Conservation (phyloP, 768 basidiomycete species). For the Boletus coccyginus region DNA sequence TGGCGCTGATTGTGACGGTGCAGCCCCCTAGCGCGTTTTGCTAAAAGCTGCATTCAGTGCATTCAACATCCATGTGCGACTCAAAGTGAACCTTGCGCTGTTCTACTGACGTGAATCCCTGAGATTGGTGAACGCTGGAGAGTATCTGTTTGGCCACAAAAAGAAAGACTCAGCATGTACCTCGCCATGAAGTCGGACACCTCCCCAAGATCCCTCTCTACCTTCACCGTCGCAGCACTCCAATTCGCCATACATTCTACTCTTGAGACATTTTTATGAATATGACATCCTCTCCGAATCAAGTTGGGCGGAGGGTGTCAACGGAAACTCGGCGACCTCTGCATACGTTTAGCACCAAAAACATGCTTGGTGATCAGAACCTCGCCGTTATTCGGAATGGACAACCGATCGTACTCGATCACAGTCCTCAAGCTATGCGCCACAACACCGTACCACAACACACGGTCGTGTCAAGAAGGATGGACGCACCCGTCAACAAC, state of each 20-base stretch:
- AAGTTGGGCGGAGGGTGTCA: slow-evolving; percentile 70
- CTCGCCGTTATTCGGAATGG: slow-evolving; percentile 62
- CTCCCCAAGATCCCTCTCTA: slow-evolving; percentile 12
- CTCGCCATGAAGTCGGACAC: no score
- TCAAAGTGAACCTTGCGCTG: no score
- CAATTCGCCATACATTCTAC: slow-evolving; percentile 60
- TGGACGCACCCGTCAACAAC: slow-evolving; percentile 60
- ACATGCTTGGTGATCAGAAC: slow-evolving; percentile 1
- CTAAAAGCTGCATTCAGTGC: no score
- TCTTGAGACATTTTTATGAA: slow-evolving; percentile 71
- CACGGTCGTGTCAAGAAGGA: no score
- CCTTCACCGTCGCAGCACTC: slow-evolving; percentile 53
- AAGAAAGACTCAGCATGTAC: no score
- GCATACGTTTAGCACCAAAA: neutral
- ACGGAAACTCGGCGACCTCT: slow-evolving; percentile 59
- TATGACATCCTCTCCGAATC: slow-evolving; percentile 60
- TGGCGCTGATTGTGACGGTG: no score
- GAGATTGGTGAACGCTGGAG: no score
- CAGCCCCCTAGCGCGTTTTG: no score
- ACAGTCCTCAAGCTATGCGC: slow-evolving; percentile 76
- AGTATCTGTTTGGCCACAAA: no score
- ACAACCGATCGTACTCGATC: slow-evolving; percentile 76
- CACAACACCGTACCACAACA: slow-evolving; percentile 30
- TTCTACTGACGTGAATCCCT: no score
- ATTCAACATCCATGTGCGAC: no score